Conservation (phyloP, 805 yeast genomes). For the Candida railenensis region DNA sequence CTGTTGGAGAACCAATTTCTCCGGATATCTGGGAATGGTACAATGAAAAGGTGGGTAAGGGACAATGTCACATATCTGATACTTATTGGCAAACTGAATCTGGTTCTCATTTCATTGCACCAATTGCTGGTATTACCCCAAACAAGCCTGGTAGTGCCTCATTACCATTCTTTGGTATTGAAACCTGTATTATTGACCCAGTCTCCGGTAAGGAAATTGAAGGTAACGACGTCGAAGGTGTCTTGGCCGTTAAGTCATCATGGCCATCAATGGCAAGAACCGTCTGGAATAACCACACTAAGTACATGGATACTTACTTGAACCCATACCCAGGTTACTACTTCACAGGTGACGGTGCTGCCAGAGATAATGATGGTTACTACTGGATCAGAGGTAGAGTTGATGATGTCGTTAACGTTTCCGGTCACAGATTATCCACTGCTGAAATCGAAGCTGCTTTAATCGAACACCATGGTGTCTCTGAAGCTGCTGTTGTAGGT, state of each 20-base stretch:
- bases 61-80: slow-evolving; percentile 70
- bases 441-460: slow-evolving; percentile 86
- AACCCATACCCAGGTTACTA: slow-evolving; percentile 80
- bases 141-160: slow-evolving; percentile 86
- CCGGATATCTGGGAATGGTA: slow-evolving; percentile 90
- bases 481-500: slow-evolving; percentile 84
- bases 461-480: slow-evolving; percentile 66
- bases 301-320: slow-evolving; percentile 78
- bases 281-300: slow-evolving; percentile 72
- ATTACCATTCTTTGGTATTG: slow-evolving; percentile 80
- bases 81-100: slow-evolving; percentile 92
- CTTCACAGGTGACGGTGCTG: slow-evolving; percentile 91
- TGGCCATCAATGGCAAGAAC: slow-evolving; percentile 91
- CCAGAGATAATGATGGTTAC: slow-evolving; percentile 79
- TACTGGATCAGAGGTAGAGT: slow-evolving; percentile 86
- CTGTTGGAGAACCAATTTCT: slow-evolving; percentile 86
- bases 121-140: slow-evolving; percentile 73
- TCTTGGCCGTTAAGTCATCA: slow-evolving; percentile 63
- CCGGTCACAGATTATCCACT: slow-evolving; percentile 85
- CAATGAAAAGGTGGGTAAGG: slow-evolving; percentile 67
- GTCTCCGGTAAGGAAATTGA: slow-evolving; percentile 65
- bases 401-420: slow-evolving; percentile 84
- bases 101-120: slow-evolving; percentile 77
- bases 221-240: slow-evolving; percentile 79
- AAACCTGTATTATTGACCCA: slow-evolving; percentile 72